These are phyloP conservation scores for Lipomyces japonicus DNA, from an alignment of 805 yeast species.

Conservation along the genomic window DNA sequence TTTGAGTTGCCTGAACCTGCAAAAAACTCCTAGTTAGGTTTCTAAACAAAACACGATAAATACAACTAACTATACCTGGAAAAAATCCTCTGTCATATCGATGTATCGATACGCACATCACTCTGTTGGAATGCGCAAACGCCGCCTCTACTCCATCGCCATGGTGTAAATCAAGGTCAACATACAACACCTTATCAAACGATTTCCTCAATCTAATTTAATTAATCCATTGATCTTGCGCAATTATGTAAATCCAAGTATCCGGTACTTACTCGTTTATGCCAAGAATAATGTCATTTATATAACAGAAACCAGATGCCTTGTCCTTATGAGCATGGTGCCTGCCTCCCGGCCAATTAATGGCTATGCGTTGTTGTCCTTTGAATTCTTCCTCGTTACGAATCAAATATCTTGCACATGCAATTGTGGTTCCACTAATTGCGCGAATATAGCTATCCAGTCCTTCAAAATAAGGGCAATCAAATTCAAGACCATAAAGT, in stretches of 20 bases:
- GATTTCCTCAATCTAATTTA: conserved; percentile 42
- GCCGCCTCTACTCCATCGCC: conserved; percentile 77
- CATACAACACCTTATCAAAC: conserved; percentile 50
- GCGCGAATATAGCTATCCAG: conserved; percentile 49
- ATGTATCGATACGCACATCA: conserved; percentile 62
- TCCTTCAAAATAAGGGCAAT: conserved; percentile 60
- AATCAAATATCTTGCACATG: conserved; percentile 44
- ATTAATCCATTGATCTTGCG: too few relatives aligned
- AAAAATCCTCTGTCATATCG: conserved; percentile 62
- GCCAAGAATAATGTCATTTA: conserved; percentile 65
- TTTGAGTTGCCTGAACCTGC: conserved; percentile 47
- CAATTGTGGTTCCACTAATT: conserved; percentile 56
- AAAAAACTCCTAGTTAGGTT: too few relatives aligned
- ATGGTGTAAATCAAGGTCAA: conserved; percentile 74
- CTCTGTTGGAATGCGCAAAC: conserved; percentile 52
- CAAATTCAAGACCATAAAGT: conserved; percentile 52
- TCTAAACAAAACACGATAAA: not conserved
- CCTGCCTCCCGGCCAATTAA: conserved; percentile 80
- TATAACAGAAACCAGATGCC: conserved; percentile 87
- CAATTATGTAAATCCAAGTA: not conserved
- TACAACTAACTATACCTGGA: conserved; percentile 60
- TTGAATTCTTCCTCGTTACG: not conserved
- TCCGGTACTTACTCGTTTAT: conserved; percentile 40
- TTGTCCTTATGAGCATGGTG: conserved; percentile 90
- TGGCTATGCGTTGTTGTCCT: conserved; percentile 38